phyloP scores from a whole-genome alignment of 805 yeast species.

The Suhomyces sp. region DNA sequence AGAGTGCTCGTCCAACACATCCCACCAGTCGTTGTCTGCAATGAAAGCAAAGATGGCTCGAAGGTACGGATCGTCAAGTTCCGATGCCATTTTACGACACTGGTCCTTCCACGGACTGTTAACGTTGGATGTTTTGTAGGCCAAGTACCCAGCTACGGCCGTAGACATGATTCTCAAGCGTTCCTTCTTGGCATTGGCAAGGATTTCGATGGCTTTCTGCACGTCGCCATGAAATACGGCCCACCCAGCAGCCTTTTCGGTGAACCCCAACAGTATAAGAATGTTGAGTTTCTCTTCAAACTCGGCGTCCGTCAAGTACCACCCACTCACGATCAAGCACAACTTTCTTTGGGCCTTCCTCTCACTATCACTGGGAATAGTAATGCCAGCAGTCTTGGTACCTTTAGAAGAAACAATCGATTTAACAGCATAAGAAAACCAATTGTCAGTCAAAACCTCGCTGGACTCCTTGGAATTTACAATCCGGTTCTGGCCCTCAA shows the following conservation, averaged over 20 bases:
- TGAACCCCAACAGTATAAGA: constrained; percentile 55
- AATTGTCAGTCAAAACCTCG: constrained; percentile 28
- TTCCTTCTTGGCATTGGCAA: constrained; percentile 70
- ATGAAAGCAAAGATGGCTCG: constrained; percentile 91
- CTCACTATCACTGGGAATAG: constrained; percentile 44
- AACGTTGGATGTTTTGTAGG: constrained; percentile 53
- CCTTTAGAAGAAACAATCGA: constrained; percentile 50
- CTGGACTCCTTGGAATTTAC: constrained; percentile 22
- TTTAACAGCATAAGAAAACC: constrained; percentile 50
- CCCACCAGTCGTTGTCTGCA: constrained; percentile 96
- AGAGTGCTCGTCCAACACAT: constrained; percentile 84
- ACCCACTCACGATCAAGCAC: constrained; percentile 83
- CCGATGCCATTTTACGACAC: constrained; percentile 84
- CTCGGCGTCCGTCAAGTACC: constrained; percentile 78
- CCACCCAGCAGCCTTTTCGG: constrained; percentile 96
- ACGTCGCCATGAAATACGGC: constrained; percentile 93
- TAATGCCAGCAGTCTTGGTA: constrained; percentile 44
- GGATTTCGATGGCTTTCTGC: constrained; percentile 71
- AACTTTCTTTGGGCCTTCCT: constrained; percentile 67
- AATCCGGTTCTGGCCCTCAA: constrained; percentile 43
- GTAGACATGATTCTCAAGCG: constrained; percentile 78
- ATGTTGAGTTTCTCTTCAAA: constrained; percentile 63
- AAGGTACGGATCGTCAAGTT: constrained; percentile 82
- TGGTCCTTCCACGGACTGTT: constrained; percentile 91
- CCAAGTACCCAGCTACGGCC: constrained; percentile 87